phyloP scores from a whole-genome alignment of 108 stramenopile species.

The Discostella pseudostelligera region DNA sequence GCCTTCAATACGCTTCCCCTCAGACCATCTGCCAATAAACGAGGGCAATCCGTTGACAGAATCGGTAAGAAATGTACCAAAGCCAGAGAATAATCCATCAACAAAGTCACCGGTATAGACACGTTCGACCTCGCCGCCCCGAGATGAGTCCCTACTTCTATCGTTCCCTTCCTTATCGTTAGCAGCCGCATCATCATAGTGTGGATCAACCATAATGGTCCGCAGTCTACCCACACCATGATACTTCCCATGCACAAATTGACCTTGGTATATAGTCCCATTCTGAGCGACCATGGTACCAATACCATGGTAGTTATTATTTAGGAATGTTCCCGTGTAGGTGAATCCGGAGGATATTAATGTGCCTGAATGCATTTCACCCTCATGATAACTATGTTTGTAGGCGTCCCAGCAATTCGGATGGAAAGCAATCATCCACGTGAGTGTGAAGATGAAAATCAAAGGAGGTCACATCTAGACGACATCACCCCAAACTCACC shows the following conservation, averaged over 20 bases:
- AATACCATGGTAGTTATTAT: slow-evolving; percentile 36
- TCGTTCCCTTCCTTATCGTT: not conserved
- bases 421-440: no score
- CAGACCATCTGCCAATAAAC: slow-evolving; percentile 24
- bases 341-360: slow-evolving; percentile 30
- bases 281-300: slow-evolving; percentile 33
- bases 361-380: slow-evolving; percentile 37
- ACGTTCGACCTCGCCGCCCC: slow-evolving; percentile 15
- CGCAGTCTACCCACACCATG: slow-evolving; percentile 29
- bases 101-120: slow-evolving; percentile 34
- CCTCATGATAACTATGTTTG: slow-evolving; percentile 17
- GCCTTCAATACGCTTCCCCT: slow-evolving; percentile 25
- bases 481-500: no score
- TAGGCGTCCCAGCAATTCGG: not conserved
- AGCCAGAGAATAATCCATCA: slow-evolving; percentile 33
- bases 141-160: not conserved
- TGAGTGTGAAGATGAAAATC: not conserved
- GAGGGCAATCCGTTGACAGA: slow-evolving; percentile 12
- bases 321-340: slow-evolving; percentile 37
- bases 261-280: slow-evolving; percentile 40
- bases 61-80: slow-evolving; percentile 23
- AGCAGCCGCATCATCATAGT: not conserved
- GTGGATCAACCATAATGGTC: slow-evolving; percentile 4
- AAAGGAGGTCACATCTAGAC: no score
- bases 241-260: slow-evolving; percentile 24